Percentiles rank a stretch among this genome's conserved stretches.
These are phyloP conservation scores for Osmozyma mogii DNA, from an alignment of 805 yeast species.

Conservation along the genomic window DNA sequence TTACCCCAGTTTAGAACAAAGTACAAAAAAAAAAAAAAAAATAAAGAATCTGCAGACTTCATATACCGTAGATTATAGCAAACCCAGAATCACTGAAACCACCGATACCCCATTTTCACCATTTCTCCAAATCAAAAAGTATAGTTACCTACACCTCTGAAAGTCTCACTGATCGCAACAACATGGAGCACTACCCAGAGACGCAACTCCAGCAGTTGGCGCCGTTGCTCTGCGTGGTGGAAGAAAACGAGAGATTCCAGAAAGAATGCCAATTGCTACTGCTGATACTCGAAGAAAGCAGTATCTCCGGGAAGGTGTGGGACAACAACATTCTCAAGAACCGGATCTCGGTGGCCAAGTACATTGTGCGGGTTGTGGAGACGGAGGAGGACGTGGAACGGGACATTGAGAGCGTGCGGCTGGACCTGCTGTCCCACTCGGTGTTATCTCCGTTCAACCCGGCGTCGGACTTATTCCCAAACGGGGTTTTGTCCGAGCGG, in stretches of 20 bases:
- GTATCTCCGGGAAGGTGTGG: constrained; percentile 21
- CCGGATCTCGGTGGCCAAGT: constrained; percentile 26
- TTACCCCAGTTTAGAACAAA: no score
- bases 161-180: background rate
- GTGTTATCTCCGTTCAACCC: constrained; percentile 29
- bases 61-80: no score
- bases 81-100: no score
- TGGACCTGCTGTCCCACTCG: constrained; percentile 15
- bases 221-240: no score
- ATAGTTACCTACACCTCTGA: background rate
- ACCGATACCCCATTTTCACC: background rate
- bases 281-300: constrained; percentile 11
- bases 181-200: constrained; percentile 27
- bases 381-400: constrained; percentile 1
- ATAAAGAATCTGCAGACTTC: no score
- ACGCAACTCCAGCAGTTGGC: constrained; percentile 26
- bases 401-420: background rate
- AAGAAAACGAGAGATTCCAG: no score
- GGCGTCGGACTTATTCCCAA: constrained; percentile 19
- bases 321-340: constrained; percentile 30
- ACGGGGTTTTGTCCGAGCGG: constrained; percentile 19
- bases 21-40: no score
- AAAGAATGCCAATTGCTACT: no score
- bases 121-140: background rate
- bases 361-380: constrained; percentile 15